Percentiles rank a stretch among this genome's conserved stretches.
Evolutionary conservation across 2,329 filamentous ascomycete genomes (phyloP).

Genomic region (Venturia oleaginea): DNA sequence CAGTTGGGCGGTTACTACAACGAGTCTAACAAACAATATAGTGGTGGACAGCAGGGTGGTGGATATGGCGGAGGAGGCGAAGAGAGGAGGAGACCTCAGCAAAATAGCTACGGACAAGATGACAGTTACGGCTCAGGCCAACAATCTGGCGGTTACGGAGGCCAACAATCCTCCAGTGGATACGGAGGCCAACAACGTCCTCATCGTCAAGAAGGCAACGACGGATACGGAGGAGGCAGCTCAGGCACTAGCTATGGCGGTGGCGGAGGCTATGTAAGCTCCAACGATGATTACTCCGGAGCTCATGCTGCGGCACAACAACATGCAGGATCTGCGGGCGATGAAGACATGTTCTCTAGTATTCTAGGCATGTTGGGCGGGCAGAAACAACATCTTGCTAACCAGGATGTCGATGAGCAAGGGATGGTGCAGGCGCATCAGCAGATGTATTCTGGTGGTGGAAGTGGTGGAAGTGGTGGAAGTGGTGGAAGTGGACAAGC

Average conservation of each 20-base stretch:
- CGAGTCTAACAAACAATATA: neutral
- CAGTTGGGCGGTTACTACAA: neutral
- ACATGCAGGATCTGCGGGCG: slow-evolving; percentile 43
- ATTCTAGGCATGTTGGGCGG: slow-evolving; percentile 48
- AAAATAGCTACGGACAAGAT: slow-evolving; percentile 17
- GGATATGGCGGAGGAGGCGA: slow-evolving; percentile 10
- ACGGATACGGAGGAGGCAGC: slow-evolving; percentile 17
- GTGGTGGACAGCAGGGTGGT: neutral
- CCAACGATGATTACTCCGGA: slow-evolving; percentile 43
- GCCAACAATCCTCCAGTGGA: slow-evolving; percentile 9
- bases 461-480: slow-evolving; percentile 29
- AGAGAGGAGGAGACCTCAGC: slow-evolving; percentile 6
- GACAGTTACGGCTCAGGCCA: slow-evolving; percentile 16
- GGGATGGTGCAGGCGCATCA: slow-evolving; percentile 67
- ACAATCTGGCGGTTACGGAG: neutral
- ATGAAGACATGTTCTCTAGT: slow-evolving; percentile 44
- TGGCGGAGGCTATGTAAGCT: slow-evolving; percentile 28
- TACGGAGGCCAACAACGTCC: slow-evolving; percentile 13
- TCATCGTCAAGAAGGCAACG: slow-evolving; percentile 17
- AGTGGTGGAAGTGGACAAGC: slow-evolving; percentile 29
- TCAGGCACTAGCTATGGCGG: slow-evolving; percentile 34
- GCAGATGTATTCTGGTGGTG: slow-evolving; percentile 55
- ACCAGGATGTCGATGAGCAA: slow-evolving; percentile 51
- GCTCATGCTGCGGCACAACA: slow-evolving; percentile 47
- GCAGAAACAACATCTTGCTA: slow-evolving; percentile 40